phyloP scores from a whole-genome alignment of 176 grass and related monocot genomes.

The Calamus simplicifolius region DNA sequence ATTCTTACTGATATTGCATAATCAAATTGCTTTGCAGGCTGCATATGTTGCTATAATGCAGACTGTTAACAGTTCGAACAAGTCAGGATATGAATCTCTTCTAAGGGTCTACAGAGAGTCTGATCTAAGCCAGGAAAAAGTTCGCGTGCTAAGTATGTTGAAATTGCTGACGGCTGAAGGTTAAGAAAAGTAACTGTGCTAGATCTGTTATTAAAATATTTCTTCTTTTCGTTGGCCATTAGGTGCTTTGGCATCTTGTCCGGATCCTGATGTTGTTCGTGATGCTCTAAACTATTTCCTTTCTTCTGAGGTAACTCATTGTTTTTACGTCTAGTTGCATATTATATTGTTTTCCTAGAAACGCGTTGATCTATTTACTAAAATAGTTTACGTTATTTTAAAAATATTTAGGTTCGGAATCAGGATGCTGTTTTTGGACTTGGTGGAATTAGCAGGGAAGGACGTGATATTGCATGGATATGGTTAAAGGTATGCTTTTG shows the following conservation, averaged over 20 bases:
- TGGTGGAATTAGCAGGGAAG: constrained; percentile 45
- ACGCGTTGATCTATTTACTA: constrained; percentile 12
- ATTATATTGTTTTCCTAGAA: not conserved
- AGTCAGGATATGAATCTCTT: constrained; percentile 71
- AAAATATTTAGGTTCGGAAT: constrained; percentile 56
- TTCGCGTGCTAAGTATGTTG: constrained; percentile 59
- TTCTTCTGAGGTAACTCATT: constrained; percentile 53
- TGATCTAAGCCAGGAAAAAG: constrained; percentile 97
- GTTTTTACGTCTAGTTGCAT: not conserved
- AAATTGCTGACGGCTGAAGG: too few species aligned
- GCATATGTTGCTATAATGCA: constrained; percentile 83
- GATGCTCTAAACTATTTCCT: constrained; percentile 61
- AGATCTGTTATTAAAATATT: too few species aligned
- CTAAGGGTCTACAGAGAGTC: constrained; percentile 79
- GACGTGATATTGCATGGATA: constrained; percentile 67
- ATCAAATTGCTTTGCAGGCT: constrained; percentile 45
- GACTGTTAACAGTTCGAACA: constrained; percentile 61
- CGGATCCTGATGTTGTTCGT: constrained; percentile 65
- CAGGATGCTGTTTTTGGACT: constrained; percentile 71
- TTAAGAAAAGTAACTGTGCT: too few species aligned
- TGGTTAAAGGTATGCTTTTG: constrained; percentile 74
- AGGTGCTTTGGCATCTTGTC: constrained; percentile 74
- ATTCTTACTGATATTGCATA: constrained; percentile 6
- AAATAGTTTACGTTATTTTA: constrained; percentile 21
- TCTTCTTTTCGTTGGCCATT: constrained; percentile 2